Evolutionary conservation across 1,284 basidiomycete species (phyloP).

Genomic region (Rhodotorula glutinis): DNA sequence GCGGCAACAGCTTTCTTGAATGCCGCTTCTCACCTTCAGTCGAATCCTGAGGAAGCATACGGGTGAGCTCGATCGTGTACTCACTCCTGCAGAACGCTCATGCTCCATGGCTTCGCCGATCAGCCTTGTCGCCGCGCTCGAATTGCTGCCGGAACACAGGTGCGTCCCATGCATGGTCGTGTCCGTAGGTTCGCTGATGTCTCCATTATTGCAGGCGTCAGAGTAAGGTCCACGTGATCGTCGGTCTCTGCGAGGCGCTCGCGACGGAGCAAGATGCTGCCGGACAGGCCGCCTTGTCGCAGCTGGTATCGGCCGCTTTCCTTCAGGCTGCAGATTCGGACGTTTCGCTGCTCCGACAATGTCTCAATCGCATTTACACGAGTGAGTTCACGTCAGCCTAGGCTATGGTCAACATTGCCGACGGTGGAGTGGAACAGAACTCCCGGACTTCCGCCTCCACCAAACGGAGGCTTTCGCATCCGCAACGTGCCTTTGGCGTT

Average conservation of each 20-base stretch:
- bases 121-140: conserved; percentile 4
- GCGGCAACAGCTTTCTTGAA: accelerated
- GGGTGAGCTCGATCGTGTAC: not conserved
- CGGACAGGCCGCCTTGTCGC: not conserved
- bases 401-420: not conserved
- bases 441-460: not conserved
- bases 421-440: not conserved
- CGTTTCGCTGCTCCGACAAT: not conserved
- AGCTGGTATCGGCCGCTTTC: not conserved
- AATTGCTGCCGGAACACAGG: not conserved
- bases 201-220: not conserved
- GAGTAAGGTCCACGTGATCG: not conserved
- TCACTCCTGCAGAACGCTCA: not conserved
- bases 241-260: not conserved
- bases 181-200: too few species aligned
- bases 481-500: conserved; percentile 15
- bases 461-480: conserved; percentile 7
- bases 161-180: not conserved
- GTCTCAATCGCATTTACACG: not conserved
- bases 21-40: conserved; percentile 6
- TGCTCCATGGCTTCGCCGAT: too few species aligned
- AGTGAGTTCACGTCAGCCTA: not conserved
- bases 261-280: not conserved
- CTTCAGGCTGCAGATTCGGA: not conserved
- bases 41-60: not conserved